phyloP scores from a whole-genome alignment of 306 rosid species.

The Trifolium repens region DNA sequence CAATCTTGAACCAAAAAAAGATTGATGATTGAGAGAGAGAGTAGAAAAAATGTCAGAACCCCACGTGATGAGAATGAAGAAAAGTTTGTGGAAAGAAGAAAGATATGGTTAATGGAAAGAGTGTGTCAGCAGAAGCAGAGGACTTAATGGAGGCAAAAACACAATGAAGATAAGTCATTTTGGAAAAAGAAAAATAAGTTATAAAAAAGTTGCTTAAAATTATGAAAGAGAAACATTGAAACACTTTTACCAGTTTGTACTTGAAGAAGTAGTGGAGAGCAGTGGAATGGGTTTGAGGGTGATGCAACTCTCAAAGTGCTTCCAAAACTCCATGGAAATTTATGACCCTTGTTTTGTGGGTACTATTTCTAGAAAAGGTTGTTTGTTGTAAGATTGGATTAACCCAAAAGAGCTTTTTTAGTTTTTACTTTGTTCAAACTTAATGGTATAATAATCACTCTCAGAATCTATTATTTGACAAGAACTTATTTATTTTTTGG shows the following conservation, averaged over 20 bases:
- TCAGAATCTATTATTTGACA: no score
- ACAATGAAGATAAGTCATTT: conserved; percentile 47
- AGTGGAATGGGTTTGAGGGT: conserved; percentile 43
- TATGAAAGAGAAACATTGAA: conserved; percentile 21
- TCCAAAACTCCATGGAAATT: conserved; percentile 72
- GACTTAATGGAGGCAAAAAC: conserved; percentile 48
- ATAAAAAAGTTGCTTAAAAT: conserved; percentile 41
- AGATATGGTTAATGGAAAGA: conserved; percentile 45
- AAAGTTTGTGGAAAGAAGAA: conserved; percentile 42
- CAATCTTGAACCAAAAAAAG: conserved; percentile 23
- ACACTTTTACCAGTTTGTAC: conserved; percentile 44
- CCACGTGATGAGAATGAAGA: conserved; percentile 51
- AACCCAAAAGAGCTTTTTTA: conserved; percentile 8
- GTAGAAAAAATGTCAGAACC: conserved; percentile 41
- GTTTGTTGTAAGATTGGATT: conserved; percentile 7
- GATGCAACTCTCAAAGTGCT: conserved; percentile 45
- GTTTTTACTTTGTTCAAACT: neutral
- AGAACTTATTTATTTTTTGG: no score
- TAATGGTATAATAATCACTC: no score
- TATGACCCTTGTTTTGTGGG: conserved; percentile 41
- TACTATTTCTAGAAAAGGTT: conserved; percentile 49
- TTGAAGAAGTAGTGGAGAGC: conserved; percentile 42
- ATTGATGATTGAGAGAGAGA: neutral
- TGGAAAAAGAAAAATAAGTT: conserved; percentile 22
- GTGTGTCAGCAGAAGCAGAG: conserved; percentile 44